phyloP scores from a whole-genome alignment of 352 stramenopile genomes.

The Lagenidium giganteum region DNA sequence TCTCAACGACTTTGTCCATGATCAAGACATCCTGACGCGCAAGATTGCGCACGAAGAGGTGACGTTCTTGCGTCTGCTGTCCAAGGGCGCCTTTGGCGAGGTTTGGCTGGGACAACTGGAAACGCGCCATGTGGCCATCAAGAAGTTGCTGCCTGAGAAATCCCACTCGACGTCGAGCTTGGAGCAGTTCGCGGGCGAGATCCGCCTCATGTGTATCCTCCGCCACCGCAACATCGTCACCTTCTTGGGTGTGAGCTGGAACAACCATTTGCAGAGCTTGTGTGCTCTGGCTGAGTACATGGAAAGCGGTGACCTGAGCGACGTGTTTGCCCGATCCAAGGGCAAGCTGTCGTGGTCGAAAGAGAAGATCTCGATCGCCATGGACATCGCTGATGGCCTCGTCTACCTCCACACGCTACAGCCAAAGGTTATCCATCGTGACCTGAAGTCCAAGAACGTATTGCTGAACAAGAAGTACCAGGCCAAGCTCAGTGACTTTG shows the following conservation, averaged over 20 bases:
- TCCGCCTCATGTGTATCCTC: constrained; percentile 63
- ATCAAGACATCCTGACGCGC: constrained; percentile 40
- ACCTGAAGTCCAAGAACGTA: constrained; percentile 87
- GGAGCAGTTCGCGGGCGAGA: constrained; percentile 67
- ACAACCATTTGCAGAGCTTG: constrained; percentile 50
- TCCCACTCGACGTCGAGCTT: constrained; percentile 38
- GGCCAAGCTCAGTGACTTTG: constrained; percentile 87
- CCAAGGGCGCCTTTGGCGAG: constrained; percentile 68
- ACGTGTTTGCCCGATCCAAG: constrained; percentile 49
- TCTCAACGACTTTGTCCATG: constrained; percentile 43
- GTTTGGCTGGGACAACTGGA: constrained; percentile 67
- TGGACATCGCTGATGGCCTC: constrained; percentile 77
- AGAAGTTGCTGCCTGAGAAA: constrained; percentile 60
- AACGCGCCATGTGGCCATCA: constrained; percentile 68
- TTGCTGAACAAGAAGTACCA: constrained; percentile 60
- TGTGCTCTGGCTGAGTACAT: constrained; percentile 80
- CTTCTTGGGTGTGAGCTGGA: constrained; percentile 72
- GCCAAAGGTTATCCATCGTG: constrained; percentile 74
- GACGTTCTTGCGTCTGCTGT: constrained; percentile 55
- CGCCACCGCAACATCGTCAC: constrained; percentile 76
- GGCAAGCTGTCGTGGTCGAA: constrained; percentile 52
- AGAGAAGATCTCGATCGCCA: constrained; percentile 77
- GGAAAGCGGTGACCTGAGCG: constrained; percentile 60
- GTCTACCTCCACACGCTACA: constrained; percentile 79
- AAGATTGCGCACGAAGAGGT: constrained; percentile 62